Evolutionary conservation across 108 stramenopile genomes (phyloP).

Genomic region (Epithemia pelagica): DNA sequence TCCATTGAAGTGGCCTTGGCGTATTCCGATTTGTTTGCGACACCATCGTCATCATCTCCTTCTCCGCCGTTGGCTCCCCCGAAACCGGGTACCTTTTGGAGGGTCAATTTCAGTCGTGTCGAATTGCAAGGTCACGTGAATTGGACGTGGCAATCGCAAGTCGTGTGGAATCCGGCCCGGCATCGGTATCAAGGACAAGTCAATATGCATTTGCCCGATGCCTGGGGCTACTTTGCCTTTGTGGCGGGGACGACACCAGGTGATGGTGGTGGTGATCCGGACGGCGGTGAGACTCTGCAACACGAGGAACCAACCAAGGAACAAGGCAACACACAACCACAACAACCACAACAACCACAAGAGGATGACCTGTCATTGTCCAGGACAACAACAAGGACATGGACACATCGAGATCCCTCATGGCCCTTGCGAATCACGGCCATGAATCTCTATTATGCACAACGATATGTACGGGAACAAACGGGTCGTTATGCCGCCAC

Average conservation of each 20-base stretch:
- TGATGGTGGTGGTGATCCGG: constrained; percentile 27
- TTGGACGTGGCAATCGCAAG: constrained; percentile 70
- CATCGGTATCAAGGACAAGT: constrained; percentile 29
- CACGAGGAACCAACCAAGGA: constrained; percentile 14
- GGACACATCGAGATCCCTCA: constrained; percentile 28
- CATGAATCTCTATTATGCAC: constrained; percentile 83
- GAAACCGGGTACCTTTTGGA: constrained; percentile 23
- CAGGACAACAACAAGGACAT: too few relatives aligned
- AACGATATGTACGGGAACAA: constrained; percentile 14
- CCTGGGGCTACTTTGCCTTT: constrained; percentile 59
- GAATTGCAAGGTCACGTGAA: constrained; percentile 49
- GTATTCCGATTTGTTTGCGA: constrained; percentile 35
- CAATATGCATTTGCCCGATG: constrained; percentile 56
- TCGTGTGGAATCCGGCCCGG: constrained; percentile 44
- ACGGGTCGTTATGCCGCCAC: not conserved
- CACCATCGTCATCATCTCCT: not conserved
- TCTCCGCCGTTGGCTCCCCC: constrained; percentile 1
- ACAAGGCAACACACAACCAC: not conserved
- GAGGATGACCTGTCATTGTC: not conserved
- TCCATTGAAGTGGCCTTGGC: constrained; percentile 60
- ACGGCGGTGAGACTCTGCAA: constrained; percentile 24
- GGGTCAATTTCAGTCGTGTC: constrained; percentile 58
- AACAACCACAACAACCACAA: constrained; percentile 25
- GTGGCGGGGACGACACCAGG: constrained; percentile 29
- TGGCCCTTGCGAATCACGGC: constrained; percentile 73